Evolutionary conservation across 164 flowering plant genomes (phyloP).

Genomic region (Aristolochia contorta): DNA sequence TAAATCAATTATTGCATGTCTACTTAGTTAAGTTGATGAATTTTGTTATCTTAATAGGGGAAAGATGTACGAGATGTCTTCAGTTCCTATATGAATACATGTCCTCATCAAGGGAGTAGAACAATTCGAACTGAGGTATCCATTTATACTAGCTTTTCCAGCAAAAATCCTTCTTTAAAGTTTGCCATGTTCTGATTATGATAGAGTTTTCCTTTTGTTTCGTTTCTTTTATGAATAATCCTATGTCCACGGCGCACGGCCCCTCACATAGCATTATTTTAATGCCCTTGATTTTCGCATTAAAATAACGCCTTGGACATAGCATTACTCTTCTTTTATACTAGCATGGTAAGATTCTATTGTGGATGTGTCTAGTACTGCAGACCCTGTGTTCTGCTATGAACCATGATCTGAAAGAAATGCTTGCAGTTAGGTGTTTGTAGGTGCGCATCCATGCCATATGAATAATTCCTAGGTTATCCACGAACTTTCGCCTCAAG

Average conservation of each 20-base stretch:
- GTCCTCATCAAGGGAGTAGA: conserved; percentile 13
- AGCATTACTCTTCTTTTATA: too few relatives aligned
- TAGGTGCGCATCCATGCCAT: not conserved
- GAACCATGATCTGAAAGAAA: not conserved
- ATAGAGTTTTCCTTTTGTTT: not conserved
- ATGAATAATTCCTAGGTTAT: not conserved
- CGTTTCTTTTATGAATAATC: too few relatives aligned
- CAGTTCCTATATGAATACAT: conserved; percentile 11
- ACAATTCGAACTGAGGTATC: conserved; percentile 16
- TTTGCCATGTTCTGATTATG: not conserved
- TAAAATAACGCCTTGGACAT: too few relatives aligned
- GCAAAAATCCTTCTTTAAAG: not conserved
- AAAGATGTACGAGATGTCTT: conserved; percentile 10
- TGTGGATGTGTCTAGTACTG: not conserved
- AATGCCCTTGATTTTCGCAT: too few relatives aligned
- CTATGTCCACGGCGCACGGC: too few relatives aligned
- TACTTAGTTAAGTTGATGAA: not conserved
- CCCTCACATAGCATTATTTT: too few relatives aligned
- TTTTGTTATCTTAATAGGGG: conserved; percentile 8
- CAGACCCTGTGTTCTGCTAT: not conserved
- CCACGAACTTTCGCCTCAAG: not conserved
- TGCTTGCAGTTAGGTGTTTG: not conserved
- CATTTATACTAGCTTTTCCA: not conserved
- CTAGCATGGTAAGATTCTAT: not conserved
- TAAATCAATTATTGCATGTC: not conserved